Conservation (phyloP, 805 yeast genomes). For the Jamesozyma spencerorum region DNA sequence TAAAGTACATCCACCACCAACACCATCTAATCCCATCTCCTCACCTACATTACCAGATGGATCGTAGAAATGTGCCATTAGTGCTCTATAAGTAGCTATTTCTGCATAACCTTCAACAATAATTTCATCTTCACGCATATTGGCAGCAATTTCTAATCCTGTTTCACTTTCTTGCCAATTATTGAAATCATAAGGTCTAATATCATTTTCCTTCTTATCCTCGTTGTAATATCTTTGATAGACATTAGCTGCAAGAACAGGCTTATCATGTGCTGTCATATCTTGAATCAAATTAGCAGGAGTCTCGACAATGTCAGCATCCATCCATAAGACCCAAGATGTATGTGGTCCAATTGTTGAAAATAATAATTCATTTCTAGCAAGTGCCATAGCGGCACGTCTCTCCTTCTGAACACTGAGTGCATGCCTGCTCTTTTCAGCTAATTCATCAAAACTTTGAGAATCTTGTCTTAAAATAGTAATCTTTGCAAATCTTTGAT, state of each 20-base stretch:
- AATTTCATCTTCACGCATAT: constrained; percentile 79
- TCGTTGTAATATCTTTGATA: constrained; percentile 71
- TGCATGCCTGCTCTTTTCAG: constrained; percentile 88
- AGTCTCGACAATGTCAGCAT: constrained; percentile 87
- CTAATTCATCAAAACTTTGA: constrained; percentile 61
- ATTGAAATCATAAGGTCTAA: constrained; percentile 90
- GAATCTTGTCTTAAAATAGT: constrained; percentile 88
- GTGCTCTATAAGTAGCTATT: constrained; percentile 84
- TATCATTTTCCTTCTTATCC: constrained; percentile 43
- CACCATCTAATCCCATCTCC: constrained; percentile 88
- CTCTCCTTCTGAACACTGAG: constrained; percentile 77
- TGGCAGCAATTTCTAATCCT: constrained; percentile 65
- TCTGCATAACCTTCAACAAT: constrained; percentile 92
- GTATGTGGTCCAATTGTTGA: constrained; percentile 84
- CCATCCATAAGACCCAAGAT: constrained; percentile 95
- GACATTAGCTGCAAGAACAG: constrained; percentile 86
- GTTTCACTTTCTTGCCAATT: constrained; percentile 88
- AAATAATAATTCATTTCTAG: constrained; percentile 83
- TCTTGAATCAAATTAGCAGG: constrained; percentile 80
- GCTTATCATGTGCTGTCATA: constrained; percentile 72
- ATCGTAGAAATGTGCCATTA: constrained; percentile 86
- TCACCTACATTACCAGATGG: constrained; percentile 49
- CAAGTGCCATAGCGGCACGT: constrained; percentile 84
- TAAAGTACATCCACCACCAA: constrained; percentile 93
- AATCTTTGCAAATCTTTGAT: constrained; percentile 66